Base-by-base conservation (phyloP, 2,329 filamentous ascomycete species). In the Aspergillus uvarum region DNA sequence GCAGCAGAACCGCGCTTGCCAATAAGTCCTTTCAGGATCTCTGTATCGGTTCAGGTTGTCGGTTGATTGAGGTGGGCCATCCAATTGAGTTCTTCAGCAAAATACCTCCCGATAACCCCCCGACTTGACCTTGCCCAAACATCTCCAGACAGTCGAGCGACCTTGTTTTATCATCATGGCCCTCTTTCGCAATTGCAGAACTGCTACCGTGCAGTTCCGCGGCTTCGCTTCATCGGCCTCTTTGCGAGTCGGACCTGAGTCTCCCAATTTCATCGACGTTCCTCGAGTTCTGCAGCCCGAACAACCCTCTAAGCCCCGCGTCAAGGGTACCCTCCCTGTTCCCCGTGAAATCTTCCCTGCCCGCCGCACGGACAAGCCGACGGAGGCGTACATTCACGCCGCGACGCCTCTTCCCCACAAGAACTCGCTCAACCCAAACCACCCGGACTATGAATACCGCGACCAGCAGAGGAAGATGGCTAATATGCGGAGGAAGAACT, bases 261-360 rank as follows among this genome's bases (percentile, higher is more conserved):
- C 92, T 38, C 94, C 95, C 51, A 85, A 85, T 65, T 98, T 90
- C 81, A 90, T 98, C 78, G 87, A 91, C 66, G 82, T 97, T 58
- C 94, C 93, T 51, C 82, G 83, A 67, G 85, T 90, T 52, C 84
- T 87, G n/a, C 92, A 96, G 74, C 86, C 88, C 54, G 82, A 85
- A n/a, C 76, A 79, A 47, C 77, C 79, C 3, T 70, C 74, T 54
- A 80, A 80, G 60, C 79, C 77, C 16, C 68, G 67, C 52, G 74
- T 92, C 35, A 92, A 92, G 74, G 95, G 95, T 67, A 86, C 88
- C 59, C 84, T 99, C 0, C 95, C 95, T 8, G 82, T 92, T 0
- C 94, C 95, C 38, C 88, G 93, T 64, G 84, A 91, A 59, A 79
- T 98, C 65, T 97, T 98, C 79, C 82, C 83, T 5, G 74, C 81